Conservation (phyloP, 1,284 basidiomycete genomes). For the Austropuccinia psidii region DNA sequence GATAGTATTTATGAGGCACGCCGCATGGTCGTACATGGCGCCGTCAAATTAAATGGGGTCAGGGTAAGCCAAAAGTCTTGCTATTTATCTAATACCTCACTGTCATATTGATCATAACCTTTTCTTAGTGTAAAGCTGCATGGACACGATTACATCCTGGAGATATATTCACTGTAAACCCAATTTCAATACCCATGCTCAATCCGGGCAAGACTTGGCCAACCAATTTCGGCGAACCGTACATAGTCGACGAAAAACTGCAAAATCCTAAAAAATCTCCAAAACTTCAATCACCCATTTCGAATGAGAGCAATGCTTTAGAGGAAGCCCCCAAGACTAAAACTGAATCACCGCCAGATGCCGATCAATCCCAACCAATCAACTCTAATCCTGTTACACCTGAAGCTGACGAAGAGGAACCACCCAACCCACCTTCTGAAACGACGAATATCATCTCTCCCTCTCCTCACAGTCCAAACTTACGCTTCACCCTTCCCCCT, state of each 20-base stretch:
- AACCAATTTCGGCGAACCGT: constrained; percentile 17
- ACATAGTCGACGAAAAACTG: constrained; percentile 42
- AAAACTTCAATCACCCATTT: constrained; percentile 39
- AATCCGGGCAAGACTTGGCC: constrained; percentile 42
- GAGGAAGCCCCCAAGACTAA: background rate
- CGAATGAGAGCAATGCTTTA: constrained; percentile 37
- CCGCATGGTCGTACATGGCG: constrained; percentile 73
- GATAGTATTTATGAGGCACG: constrained; percentile 83
- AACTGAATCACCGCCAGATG: background rate
- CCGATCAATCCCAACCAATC: background rate
- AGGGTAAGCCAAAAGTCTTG: constrained; percentile 57
- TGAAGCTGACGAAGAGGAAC: constrained; percentile 35
- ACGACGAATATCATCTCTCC: constrained; percentile 38
- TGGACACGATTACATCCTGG: constrained; percentile 88
- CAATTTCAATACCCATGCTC: constrained; percentile 69
- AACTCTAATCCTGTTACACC: background rate
- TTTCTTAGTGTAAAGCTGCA: constrained; percentile 64
- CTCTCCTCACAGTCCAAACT: constrained; percentile 30
- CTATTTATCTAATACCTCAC: background rate
- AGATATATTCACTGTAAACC: constrained; percentile 85
- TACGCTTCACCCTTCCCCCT: constrained; percentile 67
- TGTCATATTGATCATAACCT: background rate
- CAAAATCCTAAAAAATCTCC: constrained; percentile 41
- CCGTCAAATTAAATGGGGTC: constrained; percentile 80
- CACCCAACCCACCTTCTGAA: constrained; percentile 37